A percentile compares a stretch with the other conserved stretches of the same genome.
phyloP scores from a whole-genome alignment of 345 rosid genomes.

The Odontarrhena argentea region DNA sequence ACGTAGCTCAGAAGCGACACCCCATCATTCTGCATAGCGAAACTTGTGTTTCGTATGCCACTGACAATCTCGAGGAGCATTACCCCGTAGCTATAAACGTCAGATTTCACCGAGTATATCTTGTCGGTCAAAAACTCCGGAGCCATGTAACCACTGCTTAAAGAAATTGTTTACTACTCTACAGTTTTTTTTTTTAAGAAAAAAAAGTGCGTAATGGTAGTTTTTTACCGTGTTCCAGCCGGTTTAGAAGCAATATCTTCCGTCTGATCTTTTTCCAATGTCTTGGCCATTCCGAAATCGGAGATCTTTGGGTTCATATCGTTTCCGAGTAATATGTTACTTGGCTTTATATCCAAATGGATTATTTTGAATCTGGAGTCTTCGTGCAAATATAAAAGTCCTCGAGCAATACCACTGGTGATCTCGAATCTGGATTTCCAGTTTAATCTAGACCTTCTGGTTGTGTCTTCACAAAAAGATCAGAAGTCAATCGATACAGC shows the following conservation, averaged over 20 bases:
- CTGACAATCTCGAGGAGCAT: no score
- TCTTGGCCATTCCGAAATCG: slow-evolving; percentile 60
- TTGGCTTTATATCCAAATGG: slow-evolving; percentile 56
- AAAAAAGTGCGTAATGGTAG: no score
- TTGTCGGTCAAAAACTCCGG: no score
- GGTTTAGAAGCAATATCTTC: slow-evolving; percentile 49
- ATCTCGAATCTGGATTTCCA: slow-evolving; percentile 49
- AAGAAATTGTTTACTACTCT: no score
- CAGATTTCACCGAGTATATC: no score
- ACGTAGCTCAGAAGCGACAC: no score
- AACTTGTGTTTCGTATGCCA: no score
- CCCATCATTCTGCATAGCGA: no score
- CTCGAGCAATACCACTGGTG: slow-evolving; percentile 58
- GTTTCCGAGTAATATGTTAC: slow-evolving; percentile 57
- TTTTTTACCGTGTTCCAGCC: slow-evolving; percentile 55
- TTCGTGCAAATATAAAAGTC: slow-evolving; percentile 60
- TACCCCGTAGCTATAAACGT: no score
- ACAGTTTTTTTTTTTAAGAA: no score
- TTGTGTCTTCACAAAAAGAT: slow-evolving; percentile 39
- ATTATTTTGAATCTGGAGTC: slow-evolving; percentile 60
- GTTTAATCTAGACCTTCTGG: slow-evolving; percentile 40
- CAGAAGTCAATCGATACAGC: no score
- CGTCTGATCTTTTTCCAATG: slow-evolving; percentile 40
- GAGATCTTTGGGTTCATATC: slow-evolving; percentile 65
- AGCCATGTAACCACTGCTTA: no score